phyloP scores from a whole-genome alignment of 2,329 filamentous ascomycete genomes.

The Nothopassalora personata region DNA sequence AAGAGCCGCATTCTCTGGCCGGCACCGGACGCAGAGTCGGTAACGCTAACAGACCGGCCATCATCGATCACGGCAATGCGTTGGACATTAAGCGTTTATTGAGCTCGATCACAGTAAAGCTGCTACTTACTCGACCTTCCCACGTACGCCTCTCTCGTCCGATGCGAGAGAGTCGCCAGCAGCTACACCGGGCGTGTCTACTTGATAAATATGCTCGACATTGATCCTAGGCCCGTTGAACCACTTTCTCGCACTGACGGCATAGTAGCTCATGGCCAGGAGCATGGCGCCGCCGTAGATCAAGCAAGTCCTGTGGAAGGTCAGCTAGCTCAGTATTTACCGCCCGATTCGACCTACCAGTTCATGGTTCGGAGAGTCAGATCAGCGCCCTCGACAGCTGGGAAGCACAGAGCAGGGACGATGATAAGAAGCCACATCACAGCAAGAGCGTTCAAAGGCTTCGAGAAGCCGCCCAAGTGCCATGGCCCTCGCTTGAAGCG shows the following conservation, averaged over 20 bases:
- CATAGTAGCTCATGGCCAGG: conserved; percentile 28
- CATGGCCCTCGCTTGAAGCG: conserved; percentile 29
- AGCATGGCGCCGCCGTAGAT: conserved; percentile 32
- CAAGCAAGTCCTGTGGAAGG: conserved; percentile 18
- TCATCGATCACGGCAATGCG: no score
- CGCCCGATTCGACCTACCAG: conserved; percentile 12
- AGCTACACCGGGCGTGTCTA: not conserved
- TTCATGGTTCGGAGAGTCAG: conserved; percentile 31
- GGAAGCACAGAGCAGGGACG: conserved; percentile 30
- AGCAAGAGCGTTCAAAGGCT: conserved; percentile 27
- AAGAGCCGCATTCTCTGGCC: no score
- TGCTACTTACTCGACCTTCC: not conserved
- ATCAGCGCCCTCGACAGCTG: conserved; percentile 27
- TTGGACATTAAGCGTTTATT: no score
- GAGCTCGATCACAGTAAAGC: no score
- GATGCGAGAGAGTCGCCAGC: not conserved
- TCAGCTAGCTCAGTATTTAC: not conserved
- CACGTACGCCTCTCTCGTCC: not conserved
- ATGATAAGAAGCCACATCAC: conserved; percentile 30
- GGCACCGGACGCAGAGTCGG: no score
- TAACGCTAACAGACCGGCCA: no score
- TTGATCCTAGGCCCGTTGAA: conserved; percentile 34
- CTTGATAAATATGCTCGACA: conserved; percentile 16
- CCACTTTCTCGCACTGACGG: conserved; percentile 30
- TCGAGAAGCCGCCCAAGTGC: conserved; percentile 30